Conservation (phyloP, 495 filamentous ascomycete genomes). For the Trichoderma reesei region DNA sequence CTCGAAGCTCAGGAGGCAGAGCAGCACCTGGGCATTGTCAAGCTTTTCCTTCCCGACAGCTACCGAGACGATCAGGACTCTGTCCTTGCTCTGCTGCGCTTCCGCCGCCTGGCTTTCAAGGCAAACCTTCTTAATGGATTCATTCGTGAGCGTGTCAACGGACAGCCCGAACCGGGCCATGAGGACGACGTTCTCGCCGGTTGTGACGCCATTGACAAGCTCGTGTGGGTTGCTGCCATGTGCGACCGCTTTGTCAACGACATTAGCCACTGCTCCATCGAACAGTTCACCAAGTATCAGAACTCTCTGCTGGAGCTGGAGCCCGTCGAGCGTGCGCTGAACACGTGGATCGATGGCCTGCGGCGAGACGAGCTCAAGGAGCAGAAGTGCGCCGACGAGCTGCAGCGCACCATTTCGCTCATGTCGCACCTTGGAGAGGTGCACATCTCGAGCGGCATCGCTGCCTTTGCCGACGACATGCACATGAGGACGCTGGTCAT, state of each 20-base stretch:
- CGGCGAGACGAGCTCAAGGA: constrained; percentile 81
- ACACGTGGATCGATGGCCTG: constrained; percentile 77
- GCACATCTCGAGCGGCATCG: constrained; percentile 60
- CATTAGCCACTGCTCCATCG: constrained; percentile 63
- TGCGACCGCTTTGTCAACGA: constrained; percentile 75
- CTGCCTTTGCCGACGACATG: constrained; percentile 69
- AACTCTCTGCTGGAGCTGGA: constrained; percentile 80
- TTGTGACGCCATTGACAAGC: constrained; percentile 72
- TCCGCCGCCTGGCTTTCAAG: constrained; percentile 85
- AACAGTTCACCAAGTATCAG: constrained; percentile 66
- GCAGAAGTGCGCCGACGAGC: constrained; percentile 65
- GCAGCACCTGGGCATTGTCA: constrained; percentile 79
- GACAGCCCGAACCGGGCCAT: constrained; percentile 41
- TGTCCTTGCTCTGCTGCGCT: constrained; percentile 72
- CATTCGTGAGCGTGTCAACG: constrained; percentile 63
- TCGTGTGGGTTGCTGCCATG: constrained; percentile 72
- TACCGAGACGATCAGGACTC: constrained; percentile 73
- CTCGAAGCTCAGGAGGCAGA: constrained; percentile 84
- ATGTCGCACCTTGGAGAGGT: constrained; percentile 77
- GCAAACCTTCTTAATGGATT: constrained; percentile 67
- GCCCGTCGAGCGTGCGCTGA: constrained; percentile 82
- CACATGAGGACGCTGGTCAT: constrained; percentile 62
- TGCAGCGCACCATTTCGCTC: constrained; percentile 75
- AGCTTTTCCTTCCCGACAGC: constrained; percentile 80
- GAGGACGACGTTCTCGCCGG: constrained; percentile 69